phyloP scores from a whole-genome alignment of 2,329 filamentous ascomycete genomes.

The Ramichloridium luteum region DNA sequence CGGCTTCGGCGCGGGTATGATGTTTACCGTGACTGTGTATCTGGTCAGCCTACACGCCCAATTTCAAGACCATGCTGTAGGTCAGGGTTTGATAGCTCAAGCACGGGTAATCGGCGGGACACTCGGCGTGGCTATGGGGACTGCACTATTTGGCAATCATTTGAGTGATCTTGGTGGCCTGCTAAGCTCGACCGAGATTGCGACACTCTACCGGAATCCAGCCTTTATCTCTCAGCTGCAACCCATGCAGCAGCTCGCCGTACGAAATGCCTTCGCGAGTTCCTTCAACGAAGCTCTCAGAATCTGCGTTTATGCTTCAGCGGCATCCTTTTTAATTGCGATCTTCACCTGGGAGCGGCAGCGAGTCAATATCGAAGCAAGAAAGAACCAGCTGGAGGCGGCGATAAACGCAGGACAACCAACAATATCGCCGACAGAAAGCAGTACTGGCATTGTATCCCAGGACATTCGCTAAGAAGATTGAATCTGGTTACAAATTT shows the following conservation, averaged over 20 bases:
- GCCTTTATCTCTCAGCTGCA: not conserved
- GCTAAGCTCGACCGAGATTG: not conserved
- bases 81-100: constrained; percentile 44
- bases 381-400: not conserved
- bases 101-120: constrained; percentile 48
- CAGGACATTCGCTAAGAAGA: no score
- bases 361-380: not conserved
- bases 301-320: constrained; percentile 4
- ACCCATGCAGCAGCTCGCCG: constrained; percentile 2
- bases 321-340: constrained; percentile 2
- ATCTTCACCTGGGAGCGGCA: constrained; percentile 3
- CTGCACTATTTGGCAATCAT: constrained; percentile 48
- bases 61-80: constrained; percentile 3
- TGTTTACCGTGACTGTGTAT: not conserved
- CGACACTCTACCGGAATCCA: not conserved
- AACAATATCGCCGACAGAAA: no score
- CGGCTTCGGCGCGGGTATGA: not conserved
- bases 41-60: not conserved
- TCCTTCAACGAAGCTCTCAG: constrained; percentile 4
- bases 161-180: constrained; percentile 17
- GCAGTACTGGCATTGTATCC: no score
- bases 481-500: no score
- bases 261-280: constrained; percentile 4
- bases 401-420: no score
- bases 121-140: constrained; percentile 46